Evolutionary conservation across 352 stramenopile species (phyloP), one percentile per base, ranked within the genome.

Genomic region (Nannochloropsis limnetica): DNA sequence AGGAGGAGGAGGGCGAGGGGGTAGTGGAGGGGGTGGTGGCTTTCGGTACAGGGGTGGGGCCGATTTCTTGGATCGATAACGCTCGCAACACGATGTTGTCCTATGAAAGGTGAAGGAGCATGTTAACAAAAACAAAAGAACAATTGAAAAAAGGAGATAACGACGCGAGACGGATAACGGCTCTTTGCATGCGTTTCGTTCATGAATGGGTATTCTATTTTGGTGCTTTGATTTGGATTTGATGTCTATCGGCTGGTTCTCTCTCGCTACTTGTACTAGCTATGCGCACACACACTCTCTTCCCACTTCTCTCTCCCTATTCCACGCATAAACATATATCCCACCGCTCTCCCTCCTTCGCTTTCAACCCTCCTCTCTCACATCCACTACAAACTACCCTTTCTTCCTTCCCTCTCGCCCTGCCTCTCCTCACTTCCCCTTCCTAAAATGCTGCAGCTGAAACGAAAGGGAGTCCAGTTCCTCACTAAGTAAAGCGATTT

Each of bases 1-100:
- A 68, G 54, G 54, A 22, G 54, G 54, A 27, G 17, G 20, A 74
- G n/a, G n/a, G 11, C n/a, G 25, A 74, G 61, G n/a, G 22, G 6
- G 6, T 8, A 49, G 9, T 15, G n/a, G 61, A 25, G 61, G 61
- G n/a, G 14, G 11, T 8, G 61, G 61, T 74, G 61, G 61, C n/a
- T 74, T 74, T 74, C 61, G 61, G n/a, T 29, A 74, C 61, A 20
- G 61, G 61, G 8, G n/a, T 31, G 61, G 61, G 61, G n/a, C 11
- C 3, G 61, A 74, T 74, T 74, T 74, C 8, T 27, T 74, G n/a
- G n/a, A 22, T 74, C 61, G 61, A 5, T 74, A 1, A 49, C 37
- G 37, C 37, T 44, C 32, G 9, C 17, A 14, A 49, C 37, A 49
- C 11, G 1, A 49, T 49, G 37, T 49, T 49, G 37, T 49, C 8